phyloP scores from a whole-genome alignment of 148 eudicot genomes.

The Pouteria glomerata region DNA sequence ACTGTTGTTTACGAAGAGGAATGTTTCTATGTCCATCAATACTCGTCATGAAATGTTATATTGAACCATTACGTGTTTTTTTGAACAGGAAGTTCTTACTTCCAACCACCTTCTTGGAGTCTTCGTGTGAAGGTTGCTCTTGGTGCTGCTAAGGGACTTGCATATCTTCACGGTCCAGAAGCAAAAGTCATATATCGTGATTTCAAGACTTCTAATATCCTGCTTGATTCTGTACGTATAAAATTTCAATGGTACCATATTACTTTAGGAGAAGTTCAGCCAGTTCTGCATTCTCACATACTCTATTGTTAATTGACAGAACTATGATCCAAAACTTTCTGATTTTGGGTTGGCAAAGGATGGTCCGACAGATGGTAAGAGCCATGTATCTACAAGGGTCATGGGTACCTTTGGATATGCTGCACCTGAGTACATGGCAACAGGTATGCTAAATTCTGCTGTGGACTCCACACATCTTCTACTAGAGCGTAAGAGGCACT shows the following conservation, averaged over 20 bases:
- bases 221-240: constrained; percentile 70
- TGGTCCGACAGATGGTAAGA: too few species aligned
- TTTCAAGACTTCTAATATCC: too few species aligned
- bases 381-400: too few species aligned
- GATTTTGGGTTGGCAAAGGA: too few species aligned
- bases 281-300: background rate
- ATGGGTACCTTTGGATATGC: constrained; percentile 58
- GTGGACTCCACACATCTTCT: background rate
- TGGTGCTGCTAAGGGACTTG: too few species aligned
- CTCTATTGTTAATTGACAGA: constrained; percentile 26
- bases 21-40: too few species aligned
- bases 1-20: background rate
- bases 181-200: too few species aligned
- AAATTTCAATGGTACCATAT: background rate
- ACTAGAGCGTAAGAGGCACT: background rate
- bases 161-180: constrained; percentile 70
- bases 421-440: too few species aligned
- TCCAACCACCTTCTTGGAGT: constrained; percentile 71
- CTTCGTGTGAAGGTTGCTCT: constrained; percentile 77
- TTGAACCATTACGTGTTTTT: constrained; percentile 6
- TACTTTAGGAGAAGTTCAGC: background rate
- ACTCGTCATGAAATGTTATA: background rate
- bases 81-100: constrained; percentile 50
- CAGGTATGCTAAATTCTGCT: constrained; percentile 32
- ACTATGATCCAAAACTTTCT: constrained; percentile 74